These are phyloP conservation scores for Fusarium pilosicola DNA, from an alignment of 2,329 filamentous ascomycete genomes.

Conservation along the genomic window DNA sequence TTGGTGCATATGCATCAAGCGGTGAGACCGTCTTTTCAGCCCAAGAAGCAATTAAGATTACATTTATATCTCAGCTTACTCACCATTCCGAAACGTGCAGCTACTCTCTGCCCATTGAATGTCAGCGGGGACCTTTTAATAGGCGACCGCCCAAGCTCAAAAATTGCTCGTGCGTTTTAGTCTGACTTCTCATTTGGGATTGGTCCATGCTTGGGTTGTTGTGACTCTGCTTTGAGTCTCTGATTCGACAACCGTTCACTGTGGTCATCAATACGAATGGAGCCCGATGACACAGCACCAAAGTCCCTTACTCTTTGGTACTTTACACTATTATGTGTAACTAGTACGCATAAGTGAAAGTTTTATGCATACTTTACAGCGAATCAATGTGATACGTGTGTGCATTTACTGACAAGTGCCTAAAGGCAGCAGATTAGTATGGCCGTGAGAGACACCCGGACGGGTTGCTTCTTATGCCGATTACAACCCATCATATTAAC, in stretches of 20 bases:
- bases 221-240: not conserved
- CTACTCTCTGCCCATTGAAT: not conserved
- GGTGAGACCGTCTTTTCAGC: no score
- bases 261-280: not conserved
- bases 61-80: not conserved
- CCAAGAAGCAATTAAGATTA: fast-evolving
- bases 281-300: not conserved
- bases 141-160: fast-evolving
- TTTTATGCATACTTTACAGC: fast-evolving
- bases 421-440: not conserved
- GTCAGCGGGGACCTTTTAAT: not conserved
- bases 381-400: fast-evolving
- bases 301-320: not conserved
- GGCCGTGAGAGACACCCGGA: not conserved
- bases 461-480: fast-evolving
- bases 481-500: fast-evolving
- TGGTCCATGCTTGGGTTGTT: not conserved
- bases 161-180: not conserved
- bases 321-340: not conserved
- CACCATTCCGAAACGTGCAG: not conserved
- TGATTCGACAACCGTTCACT: not conserved
- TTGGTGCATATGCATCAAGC: no score
- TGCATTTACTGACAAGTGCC: not conserved
- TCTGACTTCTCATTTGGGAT: not conserved
- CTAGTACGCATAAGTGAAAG: fast-evolving